Evolutionary conservation across 495 filamentous ascomycete species (phyloP), one percentile per base, ranked within the genome.

Genomic region (Aspergillus saccharolyticus): DNA sequence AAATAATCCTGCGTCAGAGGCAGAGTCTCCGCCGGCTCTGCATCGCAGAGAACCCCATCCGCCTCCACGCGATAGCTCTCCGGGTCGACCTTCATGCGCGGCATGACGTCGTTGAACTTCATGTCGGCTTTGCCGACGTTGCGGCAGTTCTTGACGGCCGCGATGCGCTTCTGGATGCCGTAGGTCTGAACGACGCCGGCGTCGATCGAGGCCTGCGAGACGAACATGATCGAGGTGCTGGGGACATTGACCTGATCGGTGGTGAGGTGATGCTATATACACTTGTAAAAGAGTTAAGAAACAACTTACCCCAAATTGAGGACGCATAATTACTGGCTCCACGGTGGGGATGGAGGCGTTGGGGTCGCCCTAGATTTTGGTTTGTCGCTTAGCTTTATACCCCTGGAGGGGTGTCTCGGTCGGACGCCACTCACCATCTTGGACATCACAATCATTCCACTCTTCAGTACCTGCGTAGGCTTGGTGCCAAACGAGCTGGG

Each of bases 261-360:
- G 44, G 17, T 21, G 42, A 30, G 1, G 46, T n/a, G n/a, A n/a
- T n/a, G n/a, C n/a, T n/a, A n/a, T n/a, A n/a, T n/a, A n/a, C n/a
- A n/a, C n/a, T n/a, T n/a, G n/a, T n/a, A n/a, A n/a, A n/a, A n/a
- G n/a, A n/a, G n/a, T n/a, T n/a, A n/a, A 28, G 25, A 42, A 24
- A n/a, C n/a, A 42, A 67, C 80, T 63, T 70, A 79, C 80, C 17
- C 82, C 91, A 69, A 92, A 97, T 90, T 96, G 96, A 4, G 89
- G 88, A 3, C 94, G 82, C 59, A 89, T 84, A 56, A 95, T 83
- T 48, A 97, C 75, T 17, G 94, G 94, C 65, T 98, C 86, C 18
- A 97, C 84, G 0, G 86, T 93, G 0, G 94, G 91, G 64, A 97
- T 96, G 1, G 89, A 94, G 24, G 85, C 94, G 67, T 97, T 97